Base-by-base conservation (phyloP, 2,329 filamentous ascomycete species). In the Penicillium paneum region DNA sequence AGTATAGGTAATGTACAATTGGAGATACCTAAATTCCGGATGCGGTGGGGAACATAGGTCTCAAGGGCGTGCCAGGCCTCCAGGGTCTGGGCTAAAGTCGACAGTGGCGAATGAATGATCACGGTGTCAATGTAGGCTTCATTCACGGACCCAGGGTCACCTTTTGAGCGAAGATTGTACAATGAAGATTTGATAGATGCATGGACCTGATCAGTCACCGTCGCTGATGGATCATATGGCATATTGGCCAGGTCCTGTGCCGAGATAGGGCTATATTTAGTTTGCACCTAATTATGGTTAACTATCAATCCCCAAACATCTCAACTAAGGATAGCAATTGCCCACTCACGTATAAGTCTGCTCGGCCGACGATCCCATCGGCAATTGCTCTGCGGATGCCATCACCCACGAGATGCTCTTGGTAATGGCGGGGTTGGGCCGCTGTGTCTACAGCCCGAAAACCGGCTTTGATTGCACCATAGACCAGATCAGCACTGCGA, bases 391-490 rank as follows among this genome's bases (percentile, higher is more conserved):
- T 77, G 55, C 82, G 78, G 44, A 94, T 78, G 3, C 86, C 90
- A 26, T 82, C 78, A 2, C 85, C 89, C 1, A 90, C 87, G 7
- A 88, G 78, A 50, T 81, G 75, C 71, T 95, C 90, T 60, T 85
- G 81, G 70, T 94, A 94, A 73, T 93, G 89, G 57, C 83, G 83
- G 2, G 89, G 89, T 71, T 91, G 88, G 15, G 87, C 88, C 10
- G 89, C 89, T 0, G 90, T 93, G 67, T 94, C 90, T 56, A 94
- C 75, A 43, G 79, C 88, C 31, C 84, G 80, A 64, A 93, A 94
- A 5, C 90, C 89, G 41, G 82, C 76, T 41, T 78, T 78, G 32
- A 94, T 67, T 2, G 90, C 90, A 58, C 80, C 72, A 63, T 86
- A 83, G 21, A 94, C 89, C 3, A 93, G 78, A 51, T 82, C 76